Conservation (phyloP, 345 rosid species). For the Moricandia arvensis region DNA sequence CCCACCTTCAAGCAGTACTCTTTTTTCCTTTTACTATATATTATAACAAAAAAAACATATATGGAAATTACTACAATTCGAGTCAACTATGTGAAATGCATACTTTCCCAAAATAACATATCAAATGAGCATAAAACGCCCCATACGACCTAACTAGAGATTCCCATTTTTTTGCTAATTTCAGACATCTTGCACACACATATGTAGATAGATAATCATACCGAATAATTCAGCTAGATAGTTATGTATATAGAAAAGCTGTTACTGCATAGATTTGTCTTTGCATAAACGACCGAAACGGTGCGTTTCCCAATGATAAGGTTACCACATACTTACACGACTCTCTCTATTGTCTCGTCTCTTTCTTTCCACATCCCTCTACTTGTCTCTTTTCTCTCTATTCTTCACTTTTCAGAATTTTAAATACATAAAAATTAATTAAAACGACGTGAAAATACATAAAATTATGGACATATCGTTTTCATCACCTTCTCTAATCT, state of each 20-base stretch:
- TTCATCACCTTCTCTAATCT: slow-evolving; percentile 20
- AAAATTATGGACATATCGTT: slow-evolving; percentile 11
- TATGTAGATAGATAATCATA: not conserved
- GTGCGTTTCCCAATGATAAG: too few relatives aligned
- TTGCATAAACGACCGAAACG: too few relatives aligned
- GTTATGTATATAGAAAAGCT: too few relatives aligned
- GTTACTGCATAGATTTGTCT: too few relatives aligned
- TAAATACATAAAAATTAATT: too few relatives aligned
- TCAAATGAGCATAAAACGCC: not conserved
- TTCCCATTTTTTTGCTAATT: slow-evolving; percentile 18
- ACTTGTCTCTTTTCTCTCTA: slow-evolving; percentile 20
- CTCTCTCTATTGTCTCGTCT: too few relatives aligned
- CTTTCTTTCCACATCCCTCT: too few relatives aligned
- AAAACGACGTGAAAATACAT: too few relatives aligned
- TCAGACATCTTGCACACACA: slow-evolving; percentile 5
- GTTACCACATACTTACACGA: too few relatives aligned
- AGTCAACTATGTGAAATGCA: not conserved
- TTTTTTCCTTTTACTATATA: not conserved
- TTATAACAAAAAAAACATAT: not conserved
- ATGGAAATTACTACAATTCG: not conserved
- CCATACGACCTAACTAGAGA: not conserved
- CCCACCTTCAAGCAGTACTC: not conserved
- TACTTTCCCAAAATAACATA: not conserved
- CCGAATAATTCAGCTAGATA: too few relatives aligned
- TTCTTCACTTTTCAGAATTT: slow-evolving; percentile 24